Evolutionary conservation across 2,329 filamentous ascomycete species (phyloP).

Genomic region (Elsinoe australis): DNA sequence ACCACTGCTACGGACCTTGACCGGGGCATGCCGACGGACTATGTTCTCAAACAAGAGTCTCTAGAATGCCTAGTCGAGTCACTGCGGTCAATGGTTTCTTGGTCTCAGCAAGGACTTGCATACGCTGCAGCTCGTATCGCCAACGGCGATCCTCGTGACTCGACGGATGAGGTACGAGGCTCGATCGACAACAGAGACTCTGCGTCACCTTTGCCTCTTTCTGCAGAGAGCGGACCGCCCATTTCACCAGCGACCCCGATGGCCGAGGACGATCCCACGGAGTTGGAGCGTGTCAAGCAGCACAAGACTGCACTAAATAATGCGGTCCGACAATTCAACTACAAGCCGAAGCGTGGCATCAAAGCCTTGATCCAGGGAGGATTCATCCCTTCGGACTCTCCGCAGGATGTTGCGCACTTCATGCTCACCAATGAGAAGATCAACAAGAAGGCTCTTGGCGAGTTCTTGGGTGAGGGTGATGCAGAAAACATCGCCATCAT

Average conservation of each 20-base stretch:
- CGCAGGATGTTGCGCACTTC: conserved; percentile 78
- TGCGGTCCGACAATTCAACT: conserved; percentile 88
- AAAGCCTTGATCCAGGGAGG: conserved; percentile 75
- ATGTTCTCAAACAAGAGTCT: conserved; percentile 81
- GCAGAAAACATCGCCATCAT: conserved; percentile 91
- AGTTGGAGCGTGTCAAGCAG: conserved; percentile 91
- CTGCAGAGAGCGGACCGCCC: conserved; percentile 44
- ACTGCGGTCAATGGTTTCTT: conserved; percentile 81
- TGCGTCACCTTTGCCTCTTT: conserved; percentile 28
- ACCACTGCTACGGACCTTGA: conserved; percentile 30
- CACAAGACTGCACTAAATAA: conserved; percentile 87
- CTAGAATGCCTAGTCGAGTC: conserved; percentile 84
- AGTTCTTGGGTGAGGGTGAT: conserved; percentile 91
- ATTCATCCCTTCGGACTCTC: conserved; percentile 72
- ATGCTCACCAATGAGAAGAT: conserved; percentile 72
- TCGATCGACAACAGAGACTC: conserved; percentile 65
- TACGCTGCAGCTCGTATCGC: conserved; percentile 39
- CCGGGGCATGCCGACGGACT: conserved; percentile 74
- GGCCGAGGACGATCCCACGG: conserved; percentile 78
- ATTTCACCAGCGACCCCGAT: conserved; percentile 32
- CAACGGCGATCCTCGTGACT: conserved; percentile 40
- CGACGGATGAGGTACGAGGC: conserved; percentile 56
- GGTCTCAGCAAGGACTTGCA: conserved; percentile 65
- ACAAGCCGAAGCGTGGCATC: conserved; percentile 91
- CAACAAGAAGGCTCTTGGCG: conserved; percentile 86